A percentile compares a stretch with the other conserved stretches of the same genome.
phyloP scores from a whole-genome alignment of 2,329 filamentous ascomycete genomes.

The Hymenoscyphus occultus region DNA sequence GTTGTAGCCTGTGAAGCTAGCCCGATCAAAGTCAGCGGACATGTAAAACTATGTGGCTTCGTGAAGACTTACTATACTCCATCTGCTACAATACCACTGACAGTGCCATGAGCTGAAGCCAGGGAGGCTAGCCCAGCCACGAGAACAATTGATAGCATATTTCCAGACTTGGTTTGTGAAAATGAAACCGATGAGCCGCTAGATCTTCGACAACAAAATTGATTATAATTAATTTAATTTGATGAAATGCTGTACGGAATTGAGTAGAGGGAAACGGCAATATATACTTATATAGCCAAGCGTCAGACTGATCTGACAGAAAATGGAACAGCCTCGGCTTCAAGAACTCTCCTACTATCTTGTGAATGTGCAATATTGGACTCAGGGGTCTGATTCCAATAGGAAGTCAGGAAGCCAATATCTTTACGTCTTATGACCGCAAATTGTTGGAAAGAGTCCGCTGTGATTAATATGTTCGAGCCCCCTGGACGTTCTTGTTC shows the following conservation, averaged over 20 bases:
- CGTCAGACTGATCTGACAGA: slow-evolving; percentile 9
- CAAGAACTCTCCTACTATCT: neutral
- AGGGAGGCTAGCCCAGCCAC: slow-evolving; percentile 24
- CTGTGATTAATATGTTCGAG: slow-evolving; percentile 17
- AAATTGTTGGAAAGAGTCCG: neutral
- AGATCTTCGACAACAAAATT: neutral
- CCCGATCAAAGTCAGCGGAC: neutral
- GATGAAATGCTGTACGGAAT: neutral
- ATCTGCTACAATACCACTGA: slow-evolving; percentile 31
- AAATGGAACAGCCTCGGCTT: neutral
- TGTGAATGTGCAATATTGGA: neutral
- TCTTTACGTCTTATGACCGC: slow-evolving; percentile 15
- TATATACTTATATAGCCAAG: slow-evolving; percentile 23
- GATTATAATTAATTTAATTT: slow-evolving; percentile 6
- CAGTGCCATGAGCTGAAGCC: slow-evolving; percentile 31
- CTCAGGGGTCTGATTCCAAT: slow-evolving; percentile 4
- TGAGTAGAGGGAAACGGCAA: slow-evolving; percentile 1
- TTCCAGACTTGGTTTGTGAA: neutral
- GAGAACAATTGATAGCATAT: slow-evolving; percentile 24
- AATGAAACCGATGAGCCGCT: neutral
- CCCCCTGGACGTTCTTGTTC: slow-evolving; percentile 8
- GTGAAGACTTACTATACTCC: slow-evolving; percentile 29
- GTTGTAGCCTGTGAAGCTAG: slow-evolving; percentile 38
- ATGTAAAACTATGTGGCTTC: neutral
- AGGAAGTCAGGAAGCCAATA: neutral